These are phyloP conservation scores for Croton laevigatus DNA, from an alignment of 441 rosid genomes.

Conservation along the genomic window DNA sequence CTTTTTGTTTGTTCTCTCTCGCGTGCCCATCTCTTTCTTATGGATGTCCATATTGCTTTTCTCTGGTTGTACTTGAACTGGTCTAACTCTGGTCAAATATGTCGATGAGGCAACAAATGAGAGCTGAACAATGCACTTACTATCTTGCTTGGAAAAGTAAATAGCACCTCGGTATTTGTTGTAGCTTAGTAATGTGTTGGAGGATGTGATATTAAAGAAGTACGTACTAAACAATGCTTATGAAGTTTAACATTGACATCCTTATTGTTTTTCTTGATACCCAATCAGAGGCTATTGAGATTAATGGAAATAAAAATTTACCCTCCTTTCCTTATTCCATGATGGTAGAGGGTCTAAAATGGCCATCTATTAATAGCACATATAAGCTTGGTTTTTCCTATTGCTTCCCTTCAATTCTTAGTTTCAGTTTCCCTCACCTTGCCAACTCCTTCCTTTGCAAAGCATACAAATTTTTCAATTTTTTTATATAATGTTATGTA, in stretches of 20 bases:
- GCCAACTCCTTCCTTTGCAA: not conserved
- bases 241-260: not conserved
- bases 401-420: not conserved
- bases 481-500: too few species aligned
- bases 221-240: too few species aligned
- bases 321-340: not conserved
- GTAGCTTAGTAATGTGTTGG: not conserved
- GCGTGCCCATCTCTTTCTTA: not conserved
- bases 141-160: not conserved
- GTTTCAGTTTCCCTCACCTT: not conserved
- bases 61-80: not conserved
- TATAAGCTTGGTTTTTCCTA: not conserved
- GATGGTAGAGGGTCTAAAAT: not conserved
- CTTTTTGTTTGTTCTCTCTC: not conserved
- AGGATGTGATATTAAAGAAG: not conserved
- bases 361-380: too few species aligned
- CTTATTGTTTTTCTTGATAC: not conserved
- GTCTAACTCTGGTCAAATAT: not conserved
- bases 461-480: not conserved
- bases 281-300: not conserved
- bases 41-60: not conserved
- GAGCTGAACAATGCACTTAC: not conserved
- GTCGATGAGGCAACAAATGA: too few species aligned
- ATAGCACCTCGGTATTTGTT: not conserved
- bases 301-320: not conserved